Evolutionary conservation across 1,139 yeast genomes (phyloP).

Genomic region (Yamadazyma atlantica): DNA sequence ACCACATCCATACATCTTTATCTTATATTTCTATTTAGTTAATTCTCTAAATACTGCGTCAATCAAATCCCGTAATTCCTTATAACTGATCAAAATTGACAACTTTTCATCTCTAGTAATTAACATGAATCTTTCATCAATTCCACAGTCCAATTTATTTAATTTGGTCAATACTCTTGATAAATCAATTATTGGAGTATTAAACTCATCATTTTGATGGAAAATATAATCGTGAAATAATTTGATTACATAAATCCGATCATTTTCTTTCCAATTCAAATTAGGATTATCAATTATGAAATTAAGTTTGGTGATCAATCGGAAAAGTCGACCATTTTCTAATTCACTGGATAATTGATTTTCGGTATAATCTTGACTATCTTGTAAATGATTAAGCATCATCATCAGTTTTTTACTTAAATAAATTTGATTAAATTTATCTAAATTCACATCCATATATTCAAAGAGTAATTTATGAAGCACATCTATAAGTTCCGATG

Average conservation of each 20-base stretch:
- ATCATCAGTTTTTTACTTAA: constrained; percentile 29
- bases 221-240: constrained; percentile 84
- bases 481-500: constrained; percentile 23
- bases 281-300: constrained; percentile 76
- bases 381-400: constrained; percentile 56
- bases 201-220: constrained; percentile 76
- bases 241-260: constrained; percentile 71
- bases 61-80: constrained; percentile 72
- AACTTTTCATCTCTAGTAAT: constrained; percentile 82
- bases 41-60: constrained; percentile 66
- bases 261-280: constrained; percentile 70
- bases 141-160: constrained; percentile 91
- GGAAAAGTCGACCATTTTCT: constrained; percentile 84
- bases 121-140: constrained; percentile 76
- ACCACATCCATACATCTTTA: no score
- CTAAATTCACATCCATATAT: constrained; percentile 16
- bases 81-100: constrained; percentile 77
- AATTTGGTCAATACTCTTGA: constrained; percentile 76
- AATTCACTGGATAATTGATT: constrained; percentile 67
- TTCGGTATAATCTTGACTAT: constrained; percentile 65
- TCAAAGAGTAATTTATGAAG: constrained; percentile 17
- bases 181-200: constrained; percentile 77
- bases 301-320: constrained; percentile 79
- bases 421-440: constrained; percentile 31
- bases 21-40: not conserved